Conservation (phyloP, 805 yeast species). For the Metschnikowia gelsemii region DNA sequence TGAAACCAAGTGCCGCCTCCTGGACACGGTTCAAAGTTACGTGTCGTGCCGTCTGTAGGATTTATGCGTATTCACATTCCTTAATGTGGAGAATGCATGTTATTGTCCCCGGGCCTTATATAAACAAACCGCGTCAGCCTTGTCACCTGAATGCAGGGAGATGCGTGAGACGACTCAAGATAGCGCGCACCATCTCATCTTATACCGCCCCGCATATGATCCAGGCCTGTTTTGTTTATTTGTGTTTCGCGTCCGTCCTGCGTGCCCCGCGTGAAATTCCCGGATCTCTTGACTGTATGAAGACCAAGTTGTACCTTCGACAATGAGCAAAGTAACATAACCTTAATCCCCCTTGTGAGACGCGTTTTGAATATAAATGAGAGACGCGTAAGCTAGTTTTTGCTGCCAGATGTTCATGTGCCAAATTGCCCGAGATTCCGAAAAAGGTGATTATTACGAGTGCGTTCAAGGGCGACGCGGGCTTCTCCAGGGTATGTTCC, state of each 20-base stretch:
- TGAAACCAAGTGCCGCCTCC: slow-evolving; percentile 2
- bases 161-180: background rate
- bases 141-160: background rate
- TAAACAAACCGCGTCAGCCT: slow-evolving; percentile 6
- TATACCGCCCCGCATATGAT: slow-evolving; percentile 1
- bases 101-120: background rate
- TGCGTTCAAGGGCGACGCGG: background rate
- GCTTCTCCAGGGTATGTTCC: background rate
- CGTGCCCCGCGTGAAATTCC: background rate
- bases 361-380: too few relatives aligned
- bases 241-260: slow-evolving; percentile 7
- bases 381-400: slow-evolving; percentile 1
- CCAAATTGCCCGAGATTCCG: too few relatives aligned
- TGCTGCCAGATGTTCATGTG: too few relatives aligned
- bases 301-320: too few relatives aligned
- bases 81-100: background rate
- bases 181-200: background rate
- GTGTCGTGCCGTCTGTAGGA: slow-evolving; percentile 6
- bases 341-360: too few relatives aligned
- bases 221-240: slow-evolving; percentile 2
- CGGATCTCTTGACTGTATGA: too few relatives aligned
- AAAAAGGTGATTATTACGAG: too few relatives aligned
- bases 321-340: too few relatives aligned
- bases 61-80: slow-evolving; percentile 1
- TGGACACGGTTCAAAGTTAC: slow-evolving; percentile 6